These are phyloP conservation scores for Paecilomyces variotii DNA, from an alignment of 2,329 filamentous ascomycete genomes.

Conservation along the genomic window DNA sequence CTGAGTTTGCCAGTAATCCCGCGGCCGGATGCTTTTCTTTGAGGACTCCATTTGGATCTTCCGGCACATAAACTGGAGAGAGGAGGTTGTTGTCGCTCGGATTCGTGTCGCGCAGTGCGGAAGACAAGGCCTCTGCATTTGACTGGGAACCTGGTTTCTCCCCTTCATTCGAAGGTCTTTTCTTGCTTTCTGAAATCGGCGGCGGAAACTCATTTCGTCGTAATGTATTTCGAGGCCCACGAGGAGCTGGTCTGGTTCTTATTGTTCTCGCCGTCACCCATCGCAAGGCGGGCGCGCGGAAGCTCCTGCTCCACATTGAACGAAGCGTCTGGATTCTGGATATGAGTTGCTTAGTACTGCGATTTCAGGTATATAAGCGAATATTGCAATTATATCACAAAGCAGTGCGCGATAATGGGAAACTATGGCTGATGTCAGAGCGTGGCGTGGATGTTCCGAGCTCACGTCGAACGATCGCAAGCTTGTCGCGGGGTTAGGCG, in stretches of 20 bases:
- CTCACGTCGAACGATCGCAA: background rate
- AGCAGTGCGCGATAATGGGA: background rate
- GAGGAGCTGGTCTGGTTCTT: constrained; percentile 16
- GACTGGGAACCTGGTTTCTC: constrained; percentile 4
- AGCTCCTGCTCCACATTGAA: constrained; percentile 22
- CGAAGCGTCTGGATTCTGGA: background rate
- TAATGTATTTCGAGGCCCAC: constrained; percentile 24
- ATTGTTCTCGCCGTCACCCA: constrained; percentile 16
- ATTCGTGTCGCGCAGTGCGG: constrained; percentile 35
- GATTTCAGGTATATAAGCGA: background rate
- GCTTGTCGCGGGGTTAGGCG: constrained; percentile 21
- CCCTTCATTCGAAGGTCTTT: constrained; percentile 3
- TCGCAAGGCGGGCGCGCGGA: constrained; percentile 14
- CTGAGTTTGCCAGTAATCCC: constrained; percentile 51
- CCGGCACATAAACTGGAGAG: constrained; percentile 53
- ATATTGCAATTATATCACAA: background rate
- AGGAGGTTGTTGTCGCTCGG: constrained; percentile 46
- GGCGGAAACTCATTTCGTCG: constrained; percentile 12
- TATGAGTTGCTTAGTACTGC: background rate
- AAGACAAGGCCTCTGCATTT: constrained; percentile 7
- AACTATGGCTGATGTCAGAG: background rate
- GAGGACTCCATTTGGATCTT: constrained; percentile 53
- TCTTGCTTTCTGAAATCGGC: constrained; percentile 3
- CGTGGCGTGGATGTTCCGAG: background rate
- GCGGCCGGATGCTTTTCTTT: constrained; percentile 51